Evolutionary conservation across 371 early-diverging fungal genomes (phyloP), one percentile per base, ranked within the genome.

Genomic region (Amoeboaphelidium occidentale): DNA sequence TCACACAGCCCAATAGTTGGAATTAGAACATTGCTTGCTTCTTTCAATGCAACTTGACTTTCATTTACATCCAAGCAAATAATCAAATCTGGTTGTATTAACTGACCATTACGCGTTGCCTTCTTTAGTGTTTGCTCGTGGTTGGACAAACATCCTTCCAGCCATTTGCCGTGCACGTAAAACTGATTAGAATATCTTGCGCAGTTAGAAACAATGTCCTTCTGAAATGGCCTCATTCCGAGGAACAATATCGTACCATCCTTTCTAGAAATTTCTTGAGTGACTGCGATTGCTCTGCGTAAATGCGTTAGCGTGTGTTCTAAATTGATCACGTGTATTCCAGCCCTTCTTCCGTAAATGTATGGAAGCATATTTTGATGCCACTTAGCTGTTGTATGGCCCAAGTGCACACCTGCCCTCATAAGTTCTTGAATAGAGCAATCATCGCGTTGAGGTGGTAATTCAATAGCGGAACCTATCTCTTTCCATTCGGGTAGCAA

Each of bases 1-100:
- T 94, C 96, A 42, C 81, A 74, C 48, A 94, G 67, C 43, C 81
- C 88, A 46, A 94, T 77, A 21, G 89, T 81, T 25, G 96, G 94
- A 39, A 93, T 76, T 53, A 79, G 74, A 57, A 71, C 63, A 46
- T 71, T 60, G 48, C 76, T 72, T 21, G 88, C 79, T 59, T 94
- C 96, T 42, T 73, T 60, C 51, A 88, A 71, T 14, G 84, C 86
- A 47, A 75, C 74, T 46, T 63, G 56, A 60, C 78, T 82, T 66
- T 87, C 86, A 21, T 74, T 60, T 25, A 81, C 75, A 64, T 88
- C 89, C 48, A 93, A 65, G 13, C 84, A 55, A 39, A 96, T 69
- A n/a, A 92, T 66, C 39, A 91, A 54, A 55, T 90, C 92, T 0
- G 94, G 97, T 55, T 32, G 39, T 32, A 32, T 6, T 17, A 32